Conservation (phyloP, 1,139 yeast species). For the Kluyveromyces sp. region DNA sequence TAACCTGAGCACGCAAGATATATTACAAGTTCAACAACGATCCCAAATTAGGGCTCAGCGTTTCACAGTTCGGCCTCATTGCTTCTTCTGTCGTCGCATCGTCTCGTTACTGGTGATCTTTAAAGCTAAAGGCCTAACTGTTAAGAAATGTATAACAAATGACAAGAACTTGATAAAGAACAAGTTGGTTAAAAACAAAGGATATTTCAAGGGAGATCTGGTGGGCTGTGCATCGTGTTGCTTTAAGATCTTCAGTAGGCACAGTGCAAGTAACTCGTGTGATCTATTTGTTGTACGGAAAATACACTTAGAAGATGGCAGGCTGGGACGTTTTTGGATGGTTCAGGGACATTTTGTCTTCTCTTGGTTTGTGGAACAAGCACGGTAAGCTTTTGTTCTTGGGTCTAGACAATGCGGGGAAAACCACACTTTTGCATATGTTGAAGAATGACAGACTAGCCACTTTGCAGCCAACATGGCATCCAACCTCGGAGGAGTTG, state of each 20-base stretch:
- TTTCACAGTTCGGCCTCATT: too few species aligned
- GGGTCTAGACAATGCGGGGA: slow-evolving; percentile 98
- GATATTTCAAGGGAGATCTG: background rate
- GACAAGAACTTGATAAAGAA: background rate
- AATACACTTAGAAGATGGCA: slow-evolving; percentile 13
- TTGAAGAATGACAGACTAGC: slow-evolving; percentile 95
- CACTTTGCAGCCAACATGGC: slow-evolving; percentile 94
- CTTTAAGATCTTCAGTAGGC: too few species aligned
- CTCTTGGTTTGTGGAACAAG: slow-evolving; percentile 94
- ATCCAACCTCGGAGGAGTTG: slow-evolving; percentile 96
- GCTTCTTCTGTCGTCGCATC: too few species aligned
- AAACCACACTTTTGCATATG: slow-evolving; percentile 94
- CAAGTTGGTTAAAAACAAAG: background rate
- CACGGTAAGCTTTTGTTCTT: slow-evolving; percentile 93
- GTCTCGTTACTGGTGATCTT: background rate
- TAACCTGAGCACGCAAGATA: too few species aligned
- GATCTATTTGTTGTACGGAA: background rate
- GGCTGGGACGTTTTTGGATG: slow-evolving; percentile 33
- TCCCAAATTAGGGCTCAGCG: too few species aligned
- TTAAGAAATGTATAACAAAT: background rate
- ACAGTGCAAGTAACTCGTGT: too few species aligned
- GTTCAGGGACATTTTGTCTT: slow-evolving; percentile 85
- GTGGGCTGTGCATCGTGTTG: background rate
- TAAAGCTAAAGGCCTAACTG: background rate
- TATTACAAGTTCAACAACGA: too few species aligned